Base-by-base conservation (phyloP, 306 rosid genomes). In the Casuarina glauca region DNA sequence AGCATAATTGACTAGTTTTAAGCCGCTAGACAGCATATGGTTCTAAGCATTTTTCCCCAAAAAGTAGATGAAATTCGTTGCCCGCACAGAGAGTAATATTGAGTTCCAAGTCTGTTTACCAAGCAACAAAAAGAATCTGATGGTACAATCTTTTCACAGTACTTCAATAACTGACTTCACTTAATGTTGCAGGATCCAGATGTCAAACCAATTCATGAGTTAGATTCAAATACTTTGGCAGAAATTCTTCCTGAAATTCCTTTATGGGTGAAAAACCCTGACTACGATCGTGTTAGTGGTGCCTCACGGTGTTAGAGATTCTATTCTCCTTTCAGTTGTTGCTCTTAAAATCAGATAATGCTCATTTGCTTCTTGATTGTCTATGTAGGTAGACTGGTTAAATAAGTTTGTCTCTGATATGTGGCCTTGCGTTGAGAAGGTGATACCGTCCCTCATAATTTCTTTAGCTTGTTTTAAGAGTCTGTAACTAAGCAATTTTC, bases 341-440 rank as follows among this genome's bases (percentile, higher is more conserved):
- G 32, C 20, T 16, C 5, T 9, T 43, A 35, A 19, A 32, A 42
- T 44, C 52, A 19, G 17, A 49, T 26, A 58, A 60, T 63, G 79
- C 51, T 32, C 32, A 51, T 70, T 76, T 16, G 72, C 82, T 67
- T 81, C 64, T 69, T 78, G 45, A 72, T 51, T 70, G 71, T 69
- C 76, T 80, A 19, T 76, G 78, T 88, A 94, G 98, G 90, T 92
- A 54, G 98, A 94, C 51, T 94, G 98, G 98, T 60, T 94, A 77
- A 94, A 94, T 84, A 87, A 82, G 62, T 84, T 92, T 88, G 58
- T 90, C 49, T 44, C 52, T 20, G 82, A 83, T 70, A 80, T 90
- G 91, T 94, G 98, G 98, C 98, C 97, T 79, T 92, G 74, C 86
- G 87, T 94, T 36, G 94, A 92, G 70, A 87, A 87, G 97, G 98